phyloP scores from a whole-genome alignment of 139 green algal species.

The Coelastrella sp. region DNA sequence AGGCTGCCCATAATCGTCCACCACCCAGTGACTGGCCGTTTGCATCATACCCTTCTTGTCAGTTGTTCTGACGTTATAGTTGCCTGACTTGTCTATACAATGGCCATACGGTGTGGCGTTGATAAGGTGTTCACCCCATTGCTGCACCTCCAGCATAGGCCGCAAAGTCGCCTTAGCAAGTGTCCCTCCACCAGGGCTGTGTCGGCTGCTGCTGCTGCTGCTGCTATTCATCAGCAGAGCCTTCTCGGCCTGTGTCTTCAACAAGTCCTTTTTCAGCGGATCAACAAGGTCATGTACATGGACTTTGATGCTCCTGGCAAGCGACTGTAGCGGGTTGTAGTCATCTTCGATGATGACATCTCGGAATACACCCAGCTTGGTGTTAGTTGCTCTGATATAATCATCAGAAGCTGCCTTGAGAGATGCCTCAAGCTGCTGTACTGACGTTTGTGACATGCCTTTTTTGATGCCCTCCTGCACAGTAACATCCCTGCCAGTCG shows the following conservation, averaged over 20 bases:
- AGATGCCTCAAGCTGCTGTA: constrained; percentile 45
- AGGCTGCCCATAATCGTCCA: constrained; percentile 22
- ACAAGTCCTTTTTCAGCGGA: constrained; percentile 68
- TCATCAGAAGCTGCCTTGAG: constrained; percentile 54
- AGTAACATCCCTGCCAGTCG: too few species aligned
- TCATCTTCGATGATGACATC: constrained; percentile 74
- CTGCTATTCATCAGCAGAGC: constrained; percentile 45
- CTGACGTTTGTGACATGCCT: neutral
- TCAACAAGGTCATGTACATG: constrained; percentile 62
- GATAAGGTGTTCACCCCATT: constrained; percentile 29
- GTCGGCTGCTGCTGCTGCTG: neutral
- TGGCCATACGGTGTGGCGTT: constrained; percentile 44
- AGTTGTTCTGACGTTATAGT: neutral
- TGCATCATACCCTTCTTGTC: constrained; percentile 7
- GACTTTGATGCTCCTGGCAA: constrained; percentile 48
- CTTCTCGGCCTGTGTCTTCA: constrained; percentile 58
- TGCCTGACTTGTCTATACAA: constrained; percentile 15
- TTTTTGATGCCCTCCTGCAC: constrained; percentile 28
- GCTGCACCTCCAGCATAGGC: neutral
- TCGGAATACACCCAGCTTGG: constrained; percentile 66
- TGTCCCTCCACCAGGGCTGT: neutral
- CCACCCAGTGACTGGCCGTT: constrained; percentile 16
- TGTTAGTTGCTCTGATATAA: constrained; percentile 67
- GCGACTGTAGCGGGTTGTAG: constrained; percentile 66
- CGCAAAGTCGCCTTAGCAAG: neutral